These are phyloP conservation scores for Orbilia brochopaga DNA, from an alignment of 2,329 filamentous ascomycete genomes.

Conservation along the genomic window DNA sequence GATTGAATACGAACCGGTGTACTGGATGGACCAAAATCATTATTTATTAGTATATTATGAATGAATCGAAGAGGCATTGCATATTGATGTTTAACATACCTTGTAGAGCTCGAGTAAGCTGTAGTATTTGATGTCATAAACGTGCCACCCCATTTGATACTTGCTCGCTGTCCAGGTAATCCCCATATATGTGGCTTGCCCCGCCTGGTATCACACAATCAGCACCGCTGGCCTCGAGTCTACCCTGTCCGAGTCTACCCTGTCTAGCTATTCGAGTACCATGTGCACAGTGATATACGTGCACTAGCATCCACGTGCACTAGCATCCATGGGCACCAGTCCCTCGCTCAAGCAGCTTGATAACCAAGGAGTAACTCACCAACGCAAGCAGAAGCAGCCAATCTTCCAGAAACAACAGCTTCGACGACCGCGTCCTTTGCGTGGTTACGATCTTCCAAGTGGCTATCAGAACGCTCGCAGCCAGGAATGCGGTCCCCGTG, in stretches of 20 bases:
- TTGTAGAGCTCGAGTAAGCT: slow-evolving; percentile 35
- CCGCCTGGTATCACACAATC: slow-evolving; percentile 9
- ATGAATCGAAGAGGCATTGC: too few species aligned
- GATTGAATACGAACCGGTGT: slow-evolving; percentile 1
- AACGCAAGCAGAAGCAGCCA: slow-evolving; percentile 37
- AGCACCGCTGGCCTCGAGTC: not conserved
- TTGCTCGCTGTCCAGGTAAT: slow-evolving; percentile 15
- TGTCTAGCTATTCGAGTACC: too few species aligned
- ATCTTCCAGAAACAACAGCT: slow-evolving; percentile 42
- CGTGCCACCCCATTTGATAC: slow-evolving; percentile 40
- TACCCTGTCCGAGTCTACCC: too few species aligned
- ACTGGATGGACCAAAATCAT: not conserved
- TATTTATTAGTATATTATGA: not conserved
- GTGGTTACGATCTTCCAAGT: slow-evolving; percentile 43
- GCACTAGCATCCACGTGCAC: too few species aligned
- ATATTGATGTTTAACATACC: too few species aligned
- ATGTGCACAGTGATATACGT: too few species aligned
- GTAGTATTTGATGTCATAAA: slow-evolving; percentile 34
- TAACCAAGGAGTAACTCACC: slow-evolving; percentile 13
- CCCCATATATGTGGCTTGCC: slow-evolving; percentile 24
- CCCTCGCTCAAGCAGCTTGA: not conserved
- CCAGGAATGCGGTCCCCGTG: slow-evolving; percentile 26
- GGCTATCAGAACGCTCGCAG: slow-evolving; percentile 24
- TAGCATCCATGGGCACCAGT: too few species aligned
- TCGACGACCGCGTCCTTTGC: slow-evolving; percentile 29